Base-by-base conservation (phyloP, 1,284 basidiomycete genomes). In the Sporisorium reilianum region DNA sequence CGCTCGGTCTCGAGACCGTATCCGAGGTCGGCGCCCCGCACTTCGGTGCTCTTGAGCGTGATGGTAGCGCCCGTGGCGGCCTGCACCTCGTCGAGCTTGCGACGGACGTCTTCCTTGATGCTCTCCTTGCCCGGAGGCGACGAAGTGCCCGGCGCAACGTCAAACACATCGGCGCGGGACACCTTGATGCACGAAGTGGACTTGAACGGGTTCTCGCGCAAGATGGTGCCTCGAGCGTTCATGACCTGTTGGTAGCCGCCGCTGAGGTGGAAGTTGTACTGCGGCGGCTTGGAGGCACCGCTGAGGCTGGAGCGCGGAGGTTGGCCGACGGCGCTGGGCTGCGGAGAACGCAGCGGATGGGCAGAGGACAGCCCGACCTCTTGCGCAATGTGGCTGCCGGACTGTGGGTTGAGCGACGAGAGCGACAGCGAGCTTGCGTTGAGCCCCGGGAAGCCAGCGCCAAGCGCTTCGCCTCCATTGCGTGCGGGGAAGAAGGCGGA, bases 241-340 rank as follows among this genome's bases (percentile, higher is more conserved):
- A 97, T 93, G 76, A 97, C 96, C 85, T 95, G 93, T 82, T 93
- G 92, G 86, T 95, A 95, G 26, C 91, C 89, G 50, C 95, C 95
- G 65, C 92, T 93, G 75, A 97, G 89, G 85, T 94, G 91, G 83
- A 97, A 95, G 85, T 94, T 95, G 77, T 81, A 85, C 41, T 75
- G 75, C 8, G 75, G 72, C 20, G 56, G 65, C 59, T 71, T 67
- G 52, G 51, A 40, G 22, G 42, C 55, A 25, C 60, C 59, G 64
- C 63, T 65, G 28, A 65, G 52, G 48, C 68, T 65, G 51, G 62
- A 18, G n/a, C 62, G 62, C 14, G 62, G 48, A 8, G 62, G 62
- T 28, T 48, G 46, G 23, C 57, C 67, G 18, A 56, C 50, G n/a
- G 57, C 32, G 25, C 36, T 54, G 11, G 57, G 40, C 8, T 64